These are phyloP conservation scores for Rickenella mellea DNA, from an alignment of 768 basidiomycete species.

Conservation along the genomic window DNA sequence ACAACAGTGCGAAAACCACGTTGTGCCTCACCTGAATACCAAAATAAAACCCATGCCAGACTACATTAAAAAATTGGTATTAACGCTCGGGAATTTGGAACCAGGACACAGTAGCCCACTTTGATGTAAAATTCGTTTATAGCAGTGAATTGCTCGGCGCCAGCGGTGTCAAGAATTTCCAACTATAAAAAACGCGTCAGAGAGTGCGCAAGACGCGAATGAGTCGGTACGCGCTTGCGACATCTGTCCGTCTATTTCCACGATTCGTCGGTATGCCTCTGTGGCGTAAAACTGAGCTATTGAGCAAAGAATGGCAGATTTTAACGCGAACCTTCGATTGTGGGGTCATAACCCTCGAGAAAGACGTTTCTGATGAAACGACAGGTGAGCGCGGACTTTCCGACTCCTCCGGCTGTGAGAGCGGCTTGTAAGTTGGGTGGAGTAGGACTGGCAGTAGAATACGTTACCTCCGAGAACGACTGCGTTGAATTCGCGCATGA, in stretches of 20 bases:
- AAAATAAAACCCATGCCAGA: conserved; percentile 71
- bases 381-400: conserved; percentile 77
- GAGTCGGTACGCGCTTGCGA: conserved; percentile 39
- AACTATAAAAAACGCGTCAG: conserved; percentile 33
- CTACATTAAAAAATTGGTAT: conserved; percentile 20
- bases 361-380: conserved; percentile 68
- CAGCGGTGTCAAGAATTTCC: conserved; percentile 76
- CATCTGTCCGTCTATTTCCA: conserved; percentile 57
- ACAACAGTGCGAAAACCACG: not conserved
- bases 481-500: conserved; percentile 64
- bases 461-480: conserved; percentile 72
- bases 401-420: conserved; percentile 70
- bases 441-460: conserved; percentile 5
- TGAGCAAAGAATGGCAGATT: conserved; percentile 6
- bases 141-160: conserved; percentile 77
- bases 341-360: conserved; percentile 72
- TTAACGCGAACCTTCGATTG: conserved; percentile 59
- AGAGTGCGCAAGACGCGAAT: not conserved
- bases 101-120: conserved; percentile 27
- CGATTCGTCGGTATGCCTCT: conserved; percentile 65
- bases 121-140: conserved; percentile 78
- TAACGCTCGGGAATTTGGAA: not conserved
- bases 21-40: conserved; percentile 58
- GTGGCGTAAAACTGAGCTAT: conserved; percentile 6
- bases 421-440: not conserved